These are phyloP conservation scores for Phytophthora podocarpi DNA, from an alignment of 352 stramenopile genomes.

Conservation along the genomic window DNA sequence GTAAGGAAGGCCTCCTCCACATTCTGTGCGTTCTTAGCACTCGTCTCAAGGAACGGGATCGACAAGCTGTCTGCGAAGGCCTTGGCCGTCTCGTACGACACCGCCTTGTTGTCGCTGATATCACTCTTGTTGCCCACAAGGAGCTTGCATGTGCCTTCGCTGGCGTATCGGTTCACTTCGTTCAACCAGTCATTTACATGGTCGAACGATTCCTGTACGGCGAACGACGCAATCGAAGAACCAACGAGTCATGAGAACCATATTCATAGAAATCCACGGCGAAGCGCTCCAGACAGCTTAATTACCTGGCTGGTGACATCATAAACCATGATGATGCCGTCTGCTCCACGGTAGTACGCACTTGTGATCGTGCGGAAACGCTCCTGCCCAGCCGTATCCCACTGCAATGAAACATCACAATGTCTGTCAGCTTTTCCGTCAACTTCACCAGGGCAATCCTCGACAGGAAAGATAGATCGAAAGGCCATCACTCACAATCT, in stretches of 20 bases:
- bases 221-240: neutral
- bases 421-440: neutral
- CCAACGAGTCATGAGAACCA: neutral
- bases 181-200: conserved; percentile 99
- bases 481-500: conserved; percentile 88
- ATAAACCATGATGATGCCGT: conserved; percentile 99
- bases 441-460: neutral
- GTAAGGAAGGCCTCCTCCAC: conserved; percentile 99
- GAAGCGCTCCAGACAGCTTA: neutral
- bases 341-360: conserved; percentile 98
- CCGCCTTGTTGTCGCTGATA: conserved; percentile 95
- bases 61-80: conserved; percentile 96
- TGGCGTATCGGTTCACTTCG: conserved; percentile 98
- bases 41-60: conserved; percentile 99
- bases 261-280: neutral
- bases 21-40: conserved; percentile 98
- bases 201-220: conserved; percentile 96
- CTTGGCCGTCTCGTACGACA: conserved; percentile 97
- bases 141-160: conserved; percentile 98
- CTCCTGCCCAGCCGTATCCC: conserved; percentile 99
- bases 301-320: conserved; percentile 96
- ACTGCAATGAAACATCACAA: conserved; percentile 49
- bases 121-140: conserved; percentile 99
- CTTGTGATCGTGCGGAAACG: conserved; percentile 99
- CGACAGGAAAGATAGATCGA: neutral